A percentile compares a stretch with the other conserved stretches of the same genome.
Conservation (phyloP, 192 early-diverging fungal genomes). For the Phlyctochytrium arcticum region DNA sequence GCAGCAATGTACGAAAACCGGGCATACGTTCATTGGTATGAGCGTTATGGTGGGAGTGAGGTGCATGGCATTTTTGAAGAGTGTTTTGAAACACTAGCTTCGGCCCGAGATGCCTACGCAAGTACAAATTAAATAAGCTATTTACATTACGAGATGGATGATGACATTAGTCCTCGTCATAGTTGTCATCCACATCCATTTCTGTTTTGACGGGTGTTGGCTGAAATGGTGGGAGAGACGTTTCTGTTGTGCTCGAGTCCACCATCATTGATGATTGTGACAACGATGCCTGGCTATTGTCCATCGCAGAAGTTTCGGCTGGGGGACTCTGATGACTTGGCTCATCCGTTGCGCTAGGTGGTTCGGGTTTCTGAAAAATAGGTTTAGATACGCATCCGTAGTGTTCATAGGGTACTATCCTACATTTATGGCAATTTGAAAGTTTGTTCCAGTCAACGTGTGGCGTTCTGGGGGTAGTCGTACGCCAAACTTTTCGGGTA, state of each 20-base stretch:
- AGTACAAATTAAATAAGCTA: constrained; percentile 2
- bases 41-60: constrained; percentile 24
- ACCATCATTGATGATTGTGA: too few species aligned
- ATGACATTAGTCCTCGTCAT: constrained; percentile 9
- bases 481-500: constrained; percentile 50
- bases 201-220: constrained; percentile 3
- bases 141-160: background rate
- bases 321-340: too few species aligned
- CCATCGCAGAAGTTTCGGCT: too few species aligned
- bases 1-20: constrained; percentile 16
- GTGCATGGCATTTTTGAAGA: constrained; percentile 17
- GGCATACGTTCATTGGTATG: constrained; percentile 45
- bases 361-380: too few species aligned
- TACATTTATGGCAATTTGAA: constrained; percentile 35
- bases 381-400: background rate
- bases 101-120: constrained; percentile 2
- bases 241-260: too few species aligned
- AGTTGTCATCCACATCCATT: constrained; percentile 5
- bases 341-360: too few species aligned
- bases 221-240: too few species aligned
- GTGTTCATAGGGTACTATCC: background rate
- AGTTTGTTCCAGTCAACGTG: constrained; percentile 43
- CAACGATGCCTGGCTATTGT: too few species aligned
- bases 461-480: constrained; percentile 55
- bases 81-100: constrained; percentile 14